phyloP scores from a whole-genome alignment of 1,139 yeast genomes.

The Torulaspora pretoriensis region DNA sequence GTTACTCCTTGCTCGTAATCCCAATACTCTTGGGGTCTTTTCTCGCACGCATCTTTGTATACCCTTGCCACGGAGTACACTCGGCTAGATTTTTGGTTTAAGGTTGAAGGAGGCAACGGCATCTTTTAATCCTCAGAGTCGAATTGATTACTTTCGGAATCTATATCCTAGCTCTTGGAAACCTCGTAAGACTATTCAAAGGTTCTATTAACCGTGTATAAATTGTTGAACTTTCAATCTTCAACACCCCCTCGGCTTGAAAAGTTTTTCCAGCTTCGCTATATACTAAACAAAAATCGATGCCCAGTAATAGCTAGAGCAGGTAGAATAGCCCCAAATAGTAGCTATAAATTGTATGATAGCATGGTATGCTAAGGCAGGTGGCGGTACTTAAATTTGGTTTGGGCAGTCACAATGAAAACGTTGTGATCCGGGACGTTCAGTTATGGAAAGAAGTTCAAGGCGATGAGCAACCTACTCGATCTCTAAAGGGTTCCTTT shows the following conservation, averaged over 20 bases:
- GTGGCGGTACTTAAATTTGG: slow-evolving; percentile 19
- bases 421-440: slow-evolving; percentile 26
- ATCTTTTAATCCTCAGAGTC: slow-evolving; percentile 12
- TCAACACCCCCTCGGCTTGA: slow-evolving; percentile 7
- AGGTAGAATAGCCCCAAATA: background rate
- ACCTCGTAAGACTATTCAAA: too few relatives aligned
- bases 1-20: slow-evolving; percentile 65
- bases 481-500: slow-evolving; percentile 18
- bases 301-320: slow-evolving; percentile 1
- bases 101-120: slow-evolving; percentile 36
- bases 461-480: slow-evolving; percentile 1
- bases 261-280: slow-evolving; percentile 11
- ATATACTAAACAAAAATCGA: slow-evolving; percentile 3
- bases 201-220: too few relatives aligned
- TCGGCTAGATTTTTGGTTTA: slow-evolving; percentile 39
- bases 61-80: slow-evolving; percentile 50
- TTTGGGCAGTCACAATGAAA: slow-evolving; percentile 23
- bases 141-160: background rate
- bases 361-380: slow-evolving; percentile 11
- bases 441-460: slow-evolving; percentile 27
- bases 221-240: background rate
- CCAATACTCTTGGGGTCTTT: slow-evolving; percentile 69
- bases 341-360: background rate
- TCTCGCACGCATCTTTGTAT: slow-evolving; percentile 61
- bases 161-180: too few relatives aligned